These are phyloP conservation scores for Cnidoscolus chayamansa DNA, from an alignment of 441 rosid genomes.

Conservation along the genomic window DNA sequence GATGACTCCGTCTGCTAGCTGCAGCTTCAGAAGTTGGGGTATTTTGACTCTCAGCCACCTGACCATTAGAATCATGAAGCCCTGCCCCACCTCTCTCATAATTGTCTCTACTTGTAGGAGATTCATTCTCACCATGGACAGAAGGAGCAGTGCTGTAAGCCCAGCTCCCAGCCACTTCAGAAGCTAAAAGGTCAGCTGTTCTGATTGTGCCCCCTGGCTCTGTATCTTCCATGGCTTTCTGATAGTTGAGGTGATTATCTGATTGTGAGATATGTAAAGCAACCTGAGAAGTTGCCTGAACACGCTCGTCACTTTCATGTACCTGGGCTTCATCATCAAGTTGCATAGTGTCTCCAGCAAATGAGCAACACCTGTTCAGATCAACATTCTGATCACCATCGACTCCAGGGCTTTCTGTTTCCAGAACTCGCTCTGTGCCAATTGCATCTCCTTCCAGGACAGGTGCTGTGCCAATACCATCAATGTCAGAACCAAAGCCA, in stretches of 20 bases:
- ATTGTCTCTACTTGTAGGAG: constrained; percentile 43
- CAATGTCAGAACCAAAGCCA: constrained; percentile 84
- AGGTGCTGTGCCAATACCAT: constrained; percentile 58
- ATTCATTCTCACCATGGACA: constrained; percentile 68
- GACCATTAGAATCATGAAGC: constrained; percentile 41
- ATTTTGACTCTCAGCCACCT: constrained; percentile 40
- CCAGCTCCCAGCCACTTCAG: constrained; percentile 94
- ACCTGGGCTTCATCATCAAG: constrained; percentile 56
- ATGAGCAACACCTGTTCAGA: constrained; percentile 34
- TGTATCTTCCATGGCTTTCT: constrained; percentile 44
- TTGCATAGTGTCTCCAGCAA: constrained; percentile 76
- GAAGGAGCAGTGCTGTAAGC: constrained; percentile 83
- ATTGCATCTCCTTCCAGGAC: constrained; percentile 53
- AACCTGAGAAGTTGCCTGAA: constrained; percentile 27
- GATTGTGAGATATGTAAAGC: constrained; percentile 30
- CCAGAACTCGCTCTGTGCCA: constrained; percentile 75
- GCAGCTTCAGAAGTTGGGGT: constrained; percentile 43
- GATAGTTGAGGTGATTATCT: constrained; percentile 24
- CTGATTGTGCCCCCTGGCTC: constrained; percentile 60
- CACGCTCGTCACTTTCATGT: constrained; percentile 38
- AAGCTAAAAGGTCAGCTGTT: constrained; percentile 78
- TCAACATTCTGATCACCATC: constrained; percentile 33
- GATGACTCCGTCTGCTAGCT: constrained; percentile 30
- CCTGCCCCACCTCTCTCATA: constrained; percentile 37
- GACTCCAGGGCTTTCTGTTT: constrained; percentile 66